phyloP scores from a whole-genome alignment of 345 rosid species.

The Carallia brachiata region DNA sequence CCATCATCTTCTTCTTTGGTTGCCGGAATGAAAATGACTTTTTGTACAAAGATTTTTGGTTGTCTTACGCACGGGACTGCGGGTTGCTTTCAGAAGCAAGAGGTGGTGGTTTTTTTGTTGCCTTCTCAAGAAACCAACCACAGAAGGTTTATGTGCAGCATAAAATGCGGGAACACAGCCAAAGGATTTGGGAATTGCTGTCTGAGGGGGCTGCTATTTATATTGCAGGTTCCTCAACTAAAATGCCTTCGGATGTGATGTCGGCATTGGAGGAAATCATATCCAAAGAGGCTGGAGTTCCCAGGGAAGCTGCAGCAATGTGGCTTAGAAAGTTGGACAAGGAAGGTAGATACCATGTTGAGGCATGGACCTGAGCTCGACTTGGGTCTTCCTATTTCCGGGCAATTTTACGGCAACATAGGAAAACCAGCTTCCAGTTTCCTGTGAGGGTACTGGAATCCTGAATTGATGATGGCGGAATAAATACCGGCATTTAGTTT shows the following conservation, averaged over 20 bases:
- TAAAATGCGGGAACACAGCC: slow-evolving; percentile 61
- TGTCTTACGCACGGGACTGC: slow-evolving; percentile 43
- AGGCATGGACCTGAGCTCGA: slow-evolving; percentile 81
- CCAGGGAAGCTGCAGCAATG: slow-evolving; percentile 53
- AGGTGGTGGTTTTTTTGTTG: slow-evolving; percentile 79
- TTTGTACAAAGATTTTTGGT: slow-evolving; percentile 76
- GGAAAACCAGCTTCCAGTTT: background rate
- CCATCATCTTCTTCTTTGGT: slow-evolving; percentile 79
- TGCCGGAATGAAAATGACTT: slow-evolving; percentile 81
- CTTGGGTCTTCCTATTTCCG: background rate
- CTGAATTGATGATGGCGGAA: too few relatives aligned
- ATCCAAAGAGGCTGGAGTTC: slow-evolving; percentile 53
- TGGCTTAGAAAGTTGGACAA: slow-evolving; percentile 71
- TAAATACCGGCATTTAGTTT: too few relatives aligned
- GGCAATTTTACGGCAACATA: background rate
- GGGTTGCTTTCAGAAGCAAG: slow-evolving; percentile 70
- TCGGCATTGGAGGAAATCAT: slow-evolving; percentile 68
- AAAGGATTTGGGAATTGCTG: slow-evolving; percentile 60
- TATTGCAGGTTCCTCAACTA: slow-evolving; percentile 86
- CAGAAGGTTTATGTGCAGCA: slow-evolving; percentile 91
- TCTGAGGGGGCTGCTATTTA: slow-evolving; percentile 64
- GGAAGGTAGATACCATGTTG: slow-evolving; percentile 81
- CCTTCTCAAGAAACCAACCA: slow-evolving; percentile 92
- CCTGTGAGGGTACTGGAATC: background rate
- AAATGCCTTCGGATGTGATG: slow-evolving; percentile 88